Evolutionary conservation across 2,329 filamentous ascomycete species (phyloP).

Genomic region (Arthrocladium fulminans): DNA sequence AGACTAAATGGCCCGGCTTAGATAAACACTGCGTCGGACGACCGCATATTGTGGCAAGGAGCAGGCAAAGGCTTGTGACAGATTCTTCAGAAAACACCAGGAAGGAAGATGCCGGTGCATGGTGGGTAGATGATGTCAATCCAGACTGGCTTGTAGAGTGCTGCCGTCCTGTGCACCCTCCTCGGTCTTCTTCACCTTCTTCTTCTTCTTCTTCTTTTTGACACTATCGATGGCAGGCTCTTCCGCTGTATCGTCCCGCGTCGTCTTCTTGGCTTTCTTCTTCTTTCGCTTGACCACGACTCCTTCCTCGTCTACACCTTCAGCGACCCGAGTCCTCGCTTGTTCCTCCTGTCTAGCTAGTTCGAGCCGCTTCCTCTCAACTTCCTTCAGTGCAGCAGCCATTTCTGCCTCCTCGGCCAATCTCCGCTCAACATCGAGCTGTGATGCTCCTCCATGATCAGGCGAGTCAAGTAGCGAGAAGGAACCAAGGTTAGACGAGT

Average conservation of each 20-base stretch:
- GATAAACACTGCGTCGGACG: no score
- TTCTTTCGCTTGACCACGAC: conserved; percentile 49
- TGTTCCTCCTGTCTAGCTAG: conserved; percentile 54
- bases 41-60: no score
- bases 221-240: conserved; percentile 9
- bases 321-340: conserved; percentile 35
- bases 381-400: conserved; percentile 76
- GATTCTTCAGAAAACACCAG: no score
- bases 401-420: conserved; percentile 79
- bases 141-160: no score
- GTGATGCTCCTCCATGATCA: conserved; percentile 25
- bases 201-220: conserved; percentile 23
- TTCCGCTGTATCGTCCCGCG: conserved; percentile 4
- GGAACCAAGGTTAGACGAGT: conserved; percentile 70
- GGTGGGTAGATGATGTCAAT: no score
- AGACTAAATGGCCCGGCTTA: no score
- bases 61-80: no score
- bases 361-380: conserved; percentile 75
- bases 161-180: conserved; percentile 1
- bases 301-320: conserved; percentile 38
- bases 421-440: conserved; percentile 47
- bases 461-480: conserved; percentile 57
- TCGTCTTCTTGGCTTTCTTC: conserved; percentile 43
- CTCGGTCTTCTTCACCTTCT: conserved; percentile 12
- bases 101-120: no score